Evolutionary conservation across 1,284 basidiomycete genomes (phyloP), one percentile per base, ranked within the genome.

Genomic region (Ceratobasidium theobromae): DNA sequence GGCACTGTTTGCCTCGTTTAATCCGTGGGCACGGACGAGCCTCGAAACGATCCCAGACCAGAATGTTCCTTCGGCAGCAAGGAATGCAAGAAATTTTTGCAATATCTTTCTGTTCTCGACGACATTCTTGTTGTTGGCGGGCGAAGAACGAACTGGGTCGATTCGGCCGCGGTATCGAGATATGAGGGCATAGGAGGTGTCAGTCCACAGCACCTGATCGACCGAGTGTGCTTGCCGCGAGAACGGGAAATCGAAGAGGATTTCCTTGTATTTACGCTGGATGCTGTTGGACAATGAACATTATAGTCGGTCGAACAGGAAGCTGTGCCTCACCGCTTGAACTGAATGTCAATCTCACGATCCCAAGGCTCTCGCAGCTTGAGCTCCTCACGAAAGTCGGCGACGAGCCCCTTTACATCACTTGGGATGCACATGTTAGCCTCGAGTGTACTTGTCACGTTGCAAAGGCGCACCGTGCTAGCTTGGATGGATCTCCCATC

Each of bases 141-240:
- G 74, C 60, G 78, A 73, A 51, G 79, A 77, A 71, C 62, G 45
- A 54, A 65, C 49, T 53, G 57, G 40, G 38, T 64, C 66, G 52
- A 96, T 84, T 49, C 83, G 83, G 67, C 88, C 83, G 73, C 95
- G 93, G 79, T 94, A 96, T 33, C 84, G 80, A 27, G 87, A 79
- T 71, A 98, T 97, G 76, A 95, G 85, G 40, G 85, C 81, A 77
- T 98, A 91, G 21, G 92, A 91, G 0, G 94, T 96, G 72, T 93
- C 87, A 83, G 94, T 89, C 94, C 95, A 97, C 9, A 97, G 81
- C 65, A 88, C 85, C 49, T 82, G 88, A 73, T 95, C 91, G 46
- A 88, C 85, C 76, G 90, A 88, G 74, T 88, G 87, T 38, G 89
- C 86, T 75, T 93, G 88, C 52, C 83, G 84, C 49, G 86, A 82